Base-by-base conservation (phyloP, 768 basidiomycete genomes). In the Calocybe gangraenosa region DNA sequence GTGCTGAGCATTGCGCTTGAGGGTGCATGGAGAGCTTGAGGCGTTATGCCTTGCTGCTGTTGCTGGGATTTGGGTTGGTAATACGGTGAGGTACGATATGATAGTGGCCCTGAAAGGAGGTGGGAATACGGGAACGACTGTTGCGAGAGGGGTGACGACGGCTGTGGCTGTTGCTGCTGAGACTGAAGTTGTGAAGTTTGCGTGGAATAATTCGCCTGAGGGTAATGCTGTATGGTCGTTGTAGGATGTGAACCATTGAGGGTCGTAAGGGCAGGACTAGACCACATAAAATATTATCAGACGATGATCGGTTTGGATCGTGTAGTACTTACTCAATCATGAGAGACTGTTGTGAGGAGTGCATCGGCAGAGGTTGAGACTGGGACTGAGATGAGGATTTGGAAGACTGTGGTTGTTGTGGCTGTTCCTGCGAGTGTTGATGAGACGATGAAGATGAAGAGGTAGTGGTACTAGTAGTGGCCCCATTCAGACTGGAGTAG, bases 401-500 rank as follows among this genome's bases (percentile, higher is more conserved):
- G 25, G 56, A 47, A 14, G 58, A 50, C 30, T 68, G 63, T 40
- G 61, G 63, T 22, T 40, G 45, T 21, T 47, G 46, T 1, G 14
- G 39, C 14, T 4, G 25, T 28, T 28, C 25, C 11, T 43, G 55
- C 59, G 48, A 46, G 47, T 44, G 55, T 46, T 50, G 55, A 23
- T 53, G 48, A 15, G 53, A 58, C 54, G 61, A 30, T 50, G 59
- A 61, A 1, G 65, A 50, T 14, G 61, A 43, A 3, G 68, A 48
- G 7, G 67, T 40, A 9, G 70, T 57, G 25, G 71, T 62, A 13
- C 73, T 64, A 1, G 68, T 76, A 9, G 83, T 85, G n/a, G 86
- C 84, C 13, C 84, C 85, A 59, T 88, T 87, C 38, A 88, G 64
- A 37, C 80, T 79, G n/a, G 87, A 89, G 49, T 87, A 89, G 48